These are phyloP conservation scores for Trichosporon inkin DNA, from an alignment of 1,284 basidiomycete species.

Conservation along the genomic window DNA sequence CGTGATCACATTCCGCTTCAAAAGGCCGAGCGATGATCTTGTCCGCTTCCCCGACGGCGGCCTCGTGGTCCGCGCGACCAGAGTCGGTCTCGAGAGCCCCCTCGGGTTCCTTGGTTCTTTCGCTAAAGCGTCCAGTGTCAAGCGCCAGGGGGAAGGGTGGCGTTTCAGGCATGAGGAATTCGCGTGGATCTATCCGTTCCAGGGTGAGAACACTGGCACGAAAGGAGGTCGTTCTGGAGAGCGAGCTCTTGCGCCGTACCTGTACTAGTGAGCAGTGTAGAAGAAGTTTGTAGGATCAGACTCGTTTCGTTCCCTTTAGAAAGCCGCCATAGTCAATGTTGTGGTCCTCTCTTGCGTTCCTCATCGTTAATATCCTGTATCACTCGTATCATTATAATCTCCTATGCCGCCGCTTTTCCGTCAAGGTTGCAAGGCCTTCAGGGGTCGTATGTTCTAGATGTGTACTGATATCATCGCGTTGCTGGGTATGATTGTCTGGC, in stretches of 20 bases:
- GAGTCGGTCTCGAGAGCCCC: neutral
- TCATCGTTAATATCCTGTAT: slow-evolving; percentile 48
- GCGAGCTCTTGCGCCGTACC: no score
- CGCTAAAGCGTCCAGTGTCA: neutral
- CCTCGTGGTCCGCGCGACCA: neutral
- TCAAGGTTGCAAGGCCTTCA: neutral
- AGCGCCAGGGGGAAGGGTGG: neutral
- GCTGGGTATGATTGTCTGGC: no score
- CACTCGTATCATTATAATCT: neutral
- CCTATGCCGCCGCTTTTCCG: neutral
- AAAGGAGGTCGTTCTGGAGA: no score
- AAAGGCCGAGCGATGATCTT: neutral
- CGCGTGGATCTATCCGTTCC: neutral
- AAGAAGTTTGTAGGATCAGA: no score
- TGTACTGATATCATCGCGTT: no score
- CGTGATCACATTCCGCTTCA: slow-evolving; percentile 3
- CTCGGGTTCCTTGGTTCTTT: neutral
- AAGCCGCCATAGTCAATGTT: neutral
- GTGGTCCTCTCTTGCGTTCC: neutral
- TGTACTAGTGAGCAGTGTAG: no score
- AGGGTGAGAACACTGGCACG: neutral
- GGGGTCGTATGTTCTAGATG: no score
- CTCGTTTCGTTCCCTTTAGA: no score
- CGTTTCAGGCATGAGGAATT: slow-evolving; percentile 1
- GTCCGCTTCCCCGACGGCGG: neutral